A percentile compares a stretch with the other conserved stretches of the same genome.
Evolutionary conservation across 176 grass and related monocot genomes (phyloP).

Genomic region (Tillandsia fasciculata): DNA sequence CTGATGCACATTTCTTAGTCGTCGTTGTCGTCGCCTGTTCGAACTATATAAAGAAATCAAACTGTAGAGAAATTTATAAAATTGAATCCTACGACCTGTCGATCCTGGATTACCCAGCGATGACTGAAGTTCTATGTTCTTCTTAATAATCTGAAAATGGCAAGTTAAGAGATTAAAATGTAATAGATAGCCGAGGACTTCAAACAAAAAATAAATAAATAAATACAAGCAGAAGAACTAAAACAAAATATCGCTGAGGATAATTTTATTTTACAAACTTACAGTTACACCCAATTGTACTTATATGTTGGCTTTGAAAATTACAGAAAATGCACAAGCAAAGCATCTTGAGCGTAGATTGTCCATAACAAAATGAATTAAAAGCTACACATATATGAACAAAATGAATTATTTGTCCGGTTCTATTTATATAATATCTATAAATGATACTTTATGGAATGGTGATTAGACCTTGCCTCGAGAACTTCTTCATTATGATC

Average conservation of each 20-base stretch:
- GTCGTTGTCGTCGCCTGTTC: not conserved
- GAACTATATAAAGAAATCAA: not conserved
- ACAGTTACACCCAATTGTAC: no score
- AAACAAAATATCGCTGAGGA: no score
- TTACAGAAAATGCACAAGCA: no score
- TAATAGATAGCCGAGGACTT: not conserved
- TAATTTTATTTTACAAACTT: no score
- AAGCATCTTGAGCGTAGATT: no score
- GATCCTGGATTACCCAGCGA: conserved; percentile 22
- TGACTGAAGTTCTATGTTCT: conserved; percentile 70
- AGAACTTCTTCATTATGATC: conserved; percentile 97
- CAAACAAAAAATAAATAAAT: conserved; percentile 6
- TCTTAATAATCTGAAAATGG: conserved; percentile 66
- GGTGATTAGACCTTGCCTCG: conserved; percentile 50
- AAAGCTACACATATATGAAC: no score
- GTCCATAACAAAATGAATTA: no score
- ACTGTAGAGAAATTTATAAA: not conserved
- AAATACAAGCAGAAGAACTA: not conserved
- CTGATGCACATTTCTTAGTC: not conserved
- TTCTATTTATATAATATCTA: no score
- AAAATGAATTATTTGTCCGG: no score
- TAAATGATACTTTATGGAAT: not conserved
- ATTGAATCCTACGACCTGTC: conserved; percentile 29
- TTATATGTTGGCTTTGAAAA: no score
- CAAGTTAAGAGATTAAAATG: not conserved